Conservation (phyloP, 108 stramenopile species). For the Pseudonitzschia multiseries region DNA sequence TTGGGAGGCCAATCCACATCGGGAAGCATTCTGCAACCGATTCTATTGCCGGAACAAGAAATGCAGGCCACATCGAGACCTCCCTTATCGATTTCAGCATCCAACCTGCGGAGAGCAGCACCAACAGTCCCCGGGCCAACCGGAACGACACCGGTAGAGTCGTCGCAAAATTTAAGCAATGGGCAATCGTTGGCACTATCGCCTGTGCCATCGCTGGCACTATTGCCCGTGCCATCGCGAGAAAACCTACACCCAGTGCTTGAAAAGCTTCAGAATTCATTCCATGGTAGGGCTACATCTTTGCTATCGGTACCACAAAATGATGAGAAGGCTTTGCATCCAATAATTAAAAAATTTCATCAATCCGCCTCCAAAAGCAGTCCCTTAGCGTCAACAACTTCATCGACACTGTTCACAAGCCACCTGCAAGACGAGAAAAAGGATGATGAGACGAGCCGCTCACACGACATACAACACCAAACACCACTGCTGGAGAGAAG, state of each 20-base stretch:
- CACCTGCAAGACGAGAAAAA: constrained; percentile 10
- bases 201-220: background rate
- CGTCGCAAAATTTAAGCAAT: background rate
- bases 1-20: constrained; percentile 2
- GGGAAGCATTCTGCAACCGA: constrained; percentile 18
- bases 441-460: background rate
- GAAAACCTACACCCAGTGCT: constrained; percentile 5
- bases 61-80: background rate
- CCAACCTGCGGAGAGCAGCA: constrained; percentile 2
- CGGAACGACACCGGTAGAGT: background rate
- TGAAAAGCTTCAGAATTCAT: background rate
- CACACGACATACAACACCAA: background rate
- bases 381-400: background rate
- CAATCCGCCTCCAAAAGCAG: background rate
- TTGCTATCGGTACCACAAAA: background rate
- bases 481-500: background rate
- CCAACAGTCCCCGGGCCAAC: background rate
- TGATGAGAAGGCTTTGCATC: background rate
- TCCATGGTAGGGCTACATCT: background rate
- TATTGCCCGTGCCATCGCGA: background rate
- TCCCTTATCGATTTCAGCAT: constrained; percentile 15
- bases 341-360: background rate
- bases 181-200: background rate
- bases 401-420: too few relatives aligned
- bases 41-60: constrained; percentile 2